These are phyloP conservation scores for Fusarium albidum DNA, from an alignment of 2,329 filamentous ascomycete genomes.

Conservation along the genomic window DNA sequence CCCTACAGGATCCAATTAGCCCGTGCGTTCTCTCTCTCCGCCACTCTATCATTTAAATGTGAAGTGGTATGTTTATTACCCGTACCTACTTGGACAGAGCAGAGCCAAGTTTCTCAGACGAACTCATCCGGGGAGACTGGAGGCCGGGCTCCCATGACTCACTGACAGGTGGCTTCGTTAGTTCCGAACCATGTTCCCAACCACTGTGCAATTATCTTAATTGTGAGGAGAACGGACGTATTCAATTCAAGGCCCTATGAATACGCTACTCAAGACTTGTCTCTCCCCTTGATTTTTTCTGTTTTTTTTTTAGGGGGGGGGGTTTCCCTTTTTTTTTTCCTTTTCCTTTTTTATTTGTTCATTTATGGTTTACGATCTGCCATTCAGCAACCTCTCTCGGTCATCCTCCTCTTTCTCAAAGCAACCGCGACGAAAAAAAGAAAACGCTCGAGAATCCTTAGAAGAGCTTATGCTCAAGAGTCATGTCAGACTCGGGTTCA, in stretches of 20 bases:
- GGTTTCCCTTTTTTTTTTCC: neutral
- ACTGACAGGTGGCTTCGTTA: too few species aligned
- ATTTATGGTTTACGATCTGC: conserved; percentile 8
- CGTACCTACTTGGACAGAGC: too few species aligned
- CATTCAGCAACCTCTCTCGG: conserved; percentile 23
- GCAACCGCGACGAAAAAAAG: conserved; percentile 8
- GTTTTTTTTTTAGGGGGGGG: conserved; percentile 12
- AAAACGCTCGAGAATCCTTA: conserved; percentile 47
- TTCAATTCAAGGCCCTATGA: conserved; percentile 35
- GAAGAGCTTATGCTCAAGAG: conserved; percentile 97
- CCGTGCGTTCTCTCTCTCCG: too few species aligned
- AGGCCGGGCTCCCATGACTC: too few species aligned
- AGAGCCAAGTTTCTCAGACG: too few species aligned
- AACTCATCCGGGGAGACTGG: too few species aligned
- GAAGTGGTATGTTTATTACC: too few species aligned
- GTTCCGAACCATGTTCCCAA: too few species aligned
- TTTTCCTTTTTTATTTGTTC: conserved; percentile 26
- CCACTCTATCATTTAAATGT: too few species aligned
- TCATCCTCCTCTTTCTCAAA: conserved; percentile 9
- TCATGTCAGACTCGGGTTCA: conserved; percentile 99
- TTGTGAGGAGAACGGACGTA: conserved; percentile 32
- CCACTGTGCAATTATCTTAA: neutral
- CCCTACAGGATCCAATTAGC: neutral
- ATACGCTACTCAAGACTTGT: conserved; percentile 26
- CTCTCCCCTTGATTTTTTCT: conserved; percentile 29